Conservation (phyloP, 2,329 filamentous ascomycete genomes). For the Berkeleyomyces basicola region DNA sequence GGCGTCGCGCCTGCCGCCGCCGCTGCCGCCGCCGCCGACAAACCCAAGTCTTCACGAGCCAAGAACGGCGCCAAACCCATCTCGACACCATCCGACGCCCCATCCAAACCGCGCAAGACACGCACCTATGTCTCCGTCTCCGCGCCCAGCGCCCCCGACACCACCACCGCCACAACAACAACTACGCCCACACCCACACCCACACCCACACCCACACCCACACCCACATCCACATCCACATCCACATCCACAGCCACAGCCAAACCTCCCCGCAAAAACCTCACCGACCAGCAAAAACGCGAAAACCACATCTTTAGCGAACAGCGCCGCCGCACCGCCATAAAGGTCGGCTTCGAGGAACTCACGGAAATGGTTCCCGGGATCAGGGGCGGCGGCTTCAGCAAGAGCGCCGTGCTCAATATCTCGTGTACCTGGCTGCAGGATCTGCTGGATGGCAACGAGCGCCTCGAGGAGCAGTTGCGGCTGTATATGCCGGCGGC, state of each 20-base stretch:
- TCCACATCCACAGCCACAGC: slow-evolving; percentile 25
- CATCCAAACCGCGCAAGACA: neutral
- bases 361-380: slow-evolving; percentile 62
- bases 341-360: slow-evolving; percentile 69
- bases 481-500: neutral
- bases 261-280: slow-evolving; percentile 48
- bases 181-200: slow-evolving; percentile 10
- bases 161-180: neutral
- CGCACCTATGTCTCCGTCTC: neutral
- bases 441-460: slow-evolving; percentile 52
- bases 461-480: slow-evolving; percentile 27
- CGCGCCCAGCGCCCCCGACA: neutral
- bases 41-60: neutral
- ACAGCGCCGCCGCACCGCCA: slow-evolving; percentile 68
- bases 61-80: neutral
- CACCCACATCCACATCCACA: slow-evolving; percentile 24
- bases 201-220: slow-evolving; percentile 25
- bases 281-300: slow-evolving; percentile 65
- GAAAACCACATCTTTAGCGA: slow-evolving; percentile 79
- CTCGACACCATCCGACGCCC: neutral
- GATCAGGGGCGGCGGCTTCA: slow-evolving; percentile 56
- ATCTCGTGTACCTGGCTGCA: slow-evolving; percentile 69
- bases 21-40: neutral
- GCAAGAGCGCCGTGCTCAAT: slow-evolving; percentile 64
- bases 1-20: neutral